These are phyloP conservation scores for Fusarium vanettenii DNA, from an alignment of 2,329 filamentous ascomycete genomes.

Conservation along the genomic window DNA sequence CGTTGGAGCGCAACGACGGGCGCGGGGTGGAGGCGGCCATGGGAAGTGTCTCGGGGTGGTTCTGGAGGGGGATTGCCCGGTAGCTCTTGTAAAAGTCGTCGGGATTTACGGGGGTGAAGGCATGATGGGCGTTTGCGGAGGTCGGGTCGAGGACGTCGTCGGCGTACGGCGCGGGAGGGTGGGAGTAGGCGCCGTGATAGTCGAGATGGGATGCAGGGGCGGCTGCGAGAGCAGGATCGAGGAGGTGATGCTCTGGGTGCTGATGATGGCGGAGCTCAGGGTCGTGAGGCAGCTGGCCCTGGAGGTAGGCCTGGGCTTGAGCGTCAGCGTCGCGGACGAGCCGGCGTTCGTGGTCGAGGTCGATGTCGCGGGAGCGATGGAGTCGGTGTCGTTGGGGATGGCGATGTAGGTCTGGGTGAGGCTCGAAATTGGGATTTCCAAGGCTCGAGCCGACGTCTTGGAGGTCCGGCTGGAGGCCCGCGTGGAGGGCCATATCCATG, in stretches of 20 bases:
- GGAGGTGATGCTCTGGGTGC: constrained; percentile 24
- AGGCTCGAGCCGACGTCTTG: constrained; percentile 39
- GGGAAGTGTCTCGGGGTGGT: constrained; percentile 49
- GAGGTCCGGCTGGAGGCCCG: constrained; percentile 43
- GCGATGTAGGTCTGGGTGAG: constrained; percentile 35
- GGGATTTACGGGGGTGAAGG: constrained; percentile 59
- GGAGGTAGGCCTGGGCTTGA: constrained; percentile 35
- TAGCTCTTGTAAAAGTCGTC: constrained; percentile 68
- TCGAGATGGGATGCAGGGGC: constrained; percentile 25
- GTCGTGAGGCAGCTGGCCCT: constrained; percentile 38
- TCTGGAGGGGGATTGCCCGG: constrained; percentile 52
- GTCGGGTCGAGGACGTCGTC: constrained; percentile 37
- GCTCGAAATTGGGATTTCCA: constrained; percentile 39
- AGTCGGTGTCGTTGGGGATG: constrained; percentile 47
- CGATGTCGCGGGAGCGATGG: constrained; percentile 44
- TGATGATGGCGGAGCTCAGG: constrained; percentile 20
- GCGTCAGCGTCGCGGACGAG: constrained; percentile 28
- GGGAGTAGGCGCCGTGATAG: constrained; percentile 34
- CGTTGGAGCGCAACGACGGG: constrained; percentile 61
- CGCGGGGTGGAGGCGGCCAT: constrained; percentile 56
- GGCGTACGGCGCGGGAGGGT: constrained; percentile 40
- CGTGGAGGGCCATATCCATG: constrained; percentile 49
- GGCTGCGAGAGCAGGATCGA: constrained; percentile 36
- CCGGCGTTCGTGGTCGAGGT: constrained; percentile 45
- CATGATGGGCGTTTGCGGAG: constrained; percentile 48